Percentiles rank a stretch among this genome's conserved stretches.
Evolutionary conservation across 2,329 filamentous ascomycete genomes (phyloP).

Genomic region (Fusarium buharicum): DNA sequence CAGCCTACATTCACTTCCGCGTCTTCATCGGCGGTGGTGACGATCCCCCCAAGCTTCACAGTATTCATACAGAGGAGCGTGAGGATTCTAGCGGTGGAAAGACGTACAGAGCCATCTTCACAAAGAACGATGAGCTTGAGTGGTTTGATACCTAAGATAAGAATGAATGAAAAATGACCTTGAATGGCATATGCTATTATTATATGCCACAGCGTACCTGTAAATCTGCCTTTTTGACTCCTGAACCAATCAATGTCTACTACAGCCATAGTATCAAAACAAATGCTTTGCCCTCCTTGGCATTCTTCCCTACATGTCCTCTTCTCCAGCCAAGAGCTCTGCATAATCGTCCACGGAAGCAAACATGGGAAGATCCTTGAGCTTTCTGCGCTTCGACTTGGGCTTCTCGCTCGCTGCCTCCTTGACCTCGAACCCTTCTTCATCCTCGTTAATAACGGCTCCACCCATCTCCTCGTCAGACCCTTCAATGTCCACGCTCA

Average conservation of each 20-base stretch:
- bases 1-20: slow-evolving; percentile 84
- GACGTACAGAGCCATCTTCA: slow-evolving; percentile 92
- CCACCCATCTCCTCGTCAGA: slow-evolving; percentile 58
- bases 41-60: slow-evolving; percentile 81
- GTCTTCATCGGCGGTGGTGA: slow-evolving; percentile 88
- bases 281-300: slow-evolving; percentile 10
- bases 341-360: slow-evolving; percentile 95
- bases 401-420: slow-evolving; percentile 64
- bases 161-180: slow-evolving; percentile 26
- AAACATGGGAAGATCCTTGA: slow-evolving; percentile 92
- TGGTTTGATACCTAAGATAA: slow-evolving; percentile 61
- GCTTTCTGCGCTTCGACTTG: slow-evolving; percentile 77
- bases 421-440: slow-evolving; percentile 67
- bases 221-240: slow-evolving; percentile 29
- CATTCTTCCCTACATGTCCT: slow-evolving; percentile 54
- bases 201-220: slow-evolving; percentile 17
- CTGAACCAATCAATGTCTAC: slow-evolving; percentile 26
- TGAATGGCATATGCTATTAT: slow-evolving; percentile 1
- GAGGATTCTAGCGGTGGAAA: slow-evolving; percentile 90
- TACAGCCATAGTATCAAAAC: slow-evolving; percentile 31
- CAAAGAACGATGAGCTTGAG: slow-evolving; percentile 86
- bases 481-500: slow-evolving; percentile 52
- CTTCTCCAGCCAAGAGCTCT: slow-evolving; percentile 79
- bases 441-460: slow-evolving; percentile 54
- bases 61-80: slow-evolving; percentile 95